Base-by-base conservation (phyloP, 805 yeast species). In the Candida sphagnicola region DNA sequence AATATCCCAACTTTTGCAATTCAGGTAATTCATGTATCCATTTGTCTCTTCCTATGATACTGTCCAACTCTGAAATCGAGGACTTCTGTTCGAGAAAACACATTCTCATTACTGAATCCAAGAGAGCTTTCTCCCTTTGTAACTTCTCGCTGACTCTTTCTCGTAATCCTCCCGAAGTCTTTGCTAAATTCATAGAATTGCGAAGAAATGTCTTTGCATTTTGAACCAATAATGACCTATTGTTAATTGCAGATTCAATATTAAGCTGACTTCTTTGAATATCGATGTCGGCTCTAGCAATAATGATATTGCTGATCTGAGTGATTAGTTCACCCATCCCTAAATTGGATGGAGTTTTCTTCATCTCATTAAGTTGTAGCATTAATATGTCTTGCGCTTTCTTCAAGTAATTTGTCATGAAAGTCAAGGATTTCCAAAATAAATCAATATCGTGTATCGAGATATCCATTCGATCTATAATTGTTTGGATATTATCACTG, bases 251-350 rank as follows among this genome's bases (percentile, higher is more conserved):
- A 17, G 57, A 52, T 8, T 57, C 61, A 18, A 38, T 43, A 13
- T 52, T 53, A 3, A 72, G 23, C 32, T 60, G 65, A n/a, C 70
- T 57, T 39, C 80, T 57, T 49, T 74, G 79, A 10, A 73, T 48
- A 39, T 75, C 80, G 3, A 75, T 62, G 48, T 77, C 82, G 1
- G 77, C 68, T 35, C 81, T 57, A 23, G 74, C 77, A n/a, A 75
- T 69, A 23, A 67, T 47, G 1, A 75, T 55, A 6, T 69, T 61
- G 42, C 74, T 59, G 2, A 74, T 42, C 40, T 70, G 72, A 10
- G 61, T 50, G 19, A 61, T 52, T 14, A 63, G 38, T 1, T 54
- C 43, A 1, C 72, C 70, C 24, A 60, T 32, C 2, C 64, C 67
- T 8, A 41, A 28, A 19, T 53, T 54, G 4, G 37, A 42, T 1